A percentile compares a stretch with the other conserved stretches of the same genome.
These are phyloP conservation scores for Blastocystis sp. DNA, from an alignment of 352 stramenopile species.

Conservation along the genomic window DNA sequence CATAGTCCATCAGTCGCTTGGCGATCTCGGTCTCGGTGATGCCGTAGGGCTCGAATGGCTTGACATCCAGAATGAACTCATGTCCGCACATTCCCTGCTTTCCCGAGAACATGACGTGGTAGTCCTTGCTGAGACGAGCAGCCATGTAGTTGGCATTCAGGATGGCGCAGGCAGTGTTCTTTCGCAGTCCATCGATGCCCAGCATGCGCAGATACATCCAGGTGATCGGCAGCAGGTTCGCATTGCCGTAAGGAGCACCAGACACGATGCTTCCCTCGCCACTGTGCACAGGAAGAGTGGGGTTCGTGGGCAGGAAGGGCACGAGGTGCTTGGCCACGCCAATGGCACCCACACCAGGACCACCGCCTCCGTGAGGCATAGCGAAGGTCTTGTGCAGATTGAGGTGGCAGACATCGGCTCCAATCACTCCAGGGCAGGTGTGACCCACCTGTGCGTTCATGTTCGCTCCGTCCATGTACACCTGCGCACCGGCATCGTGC, in stretches of 20 bases:
- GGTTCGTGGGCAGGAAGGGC: conserved; percentile 89
- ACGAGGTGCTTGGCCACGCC: conserved; percentile 86
- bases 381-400: conserved; percentile 99
- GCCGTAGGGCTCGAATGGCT: conserved; percentile 86
- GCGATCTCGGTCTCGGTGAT: conserved; percentile 95
- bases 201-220: conserved; percentile 99
- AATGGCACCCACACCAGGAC: conserved; percentile 83
- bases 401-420: conserved; percentile 94
- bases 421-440: conserved; percentile 89
- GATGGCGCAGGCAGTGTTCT: conserved; percentile 82
- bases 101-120: conserved; percentile 85
- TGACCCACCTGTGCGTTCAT: conserved; percentile 98
- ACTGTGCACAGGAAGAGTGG: conserved; percentile 72
- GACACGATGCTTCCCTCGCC: conserved; percentile 74
- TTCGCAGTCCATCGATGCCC: conserved; percentile 85
- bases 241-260: conserved; percentile 89
- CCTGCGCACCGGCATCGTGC: conserved; percentile 89
- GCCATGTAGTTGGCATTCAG: conserved; percentile 99
- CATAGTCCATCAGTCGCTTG: conserved; percentile 97
- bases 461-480: conserved; percentile 99
- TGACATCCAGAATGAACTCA: conserved; percentile 98
- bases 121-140: conserved; percentile 83
- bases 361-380: conserved; percentile 95
- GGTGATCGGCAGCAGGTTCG: conserved; percentile 94
- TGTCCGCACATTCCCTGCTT: conserved; percentile 94